Evolutionary conservation across 2,329 filamentous ascomycete genomes (phyloP).

Genomic region (Onygenales sp.): DNA sequence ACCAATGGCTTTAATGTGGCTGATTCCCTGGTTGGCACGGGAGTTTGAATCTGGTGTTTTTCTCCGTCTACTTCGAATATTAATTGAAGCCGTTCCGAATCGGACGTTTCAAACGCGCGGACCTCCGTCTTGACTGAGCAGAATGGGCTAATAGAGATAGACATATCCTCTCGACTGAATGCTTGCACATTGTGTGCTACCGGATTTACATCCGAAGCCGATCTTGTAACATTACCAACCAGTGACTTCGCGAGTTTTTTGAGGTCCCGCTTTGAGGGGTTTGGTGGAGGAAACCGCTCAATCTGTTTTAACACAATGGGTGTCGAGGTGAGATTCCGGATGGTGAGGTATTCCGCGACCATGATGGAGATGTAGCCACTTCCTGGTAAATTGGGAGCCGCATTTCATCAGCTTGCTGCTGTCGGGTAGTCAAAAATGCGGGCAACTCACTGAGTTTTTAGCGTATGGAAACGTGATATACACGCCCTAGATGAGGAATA

Average conservation of each 20-base stretch:
- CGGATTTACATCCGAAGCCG: conserved; percentile 36
- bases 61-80: conserved; percentile 57
- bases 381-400: too few relatives aligned
- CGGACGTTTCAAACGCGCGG: conserved; percentile 45
- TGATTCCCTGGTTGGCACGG: conserved; percentile 51
- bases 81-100: conserved; percentile 60
- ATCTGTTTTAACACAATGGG: conserved; percentile 63
- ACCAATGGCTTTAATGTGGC: conserved; percentile 51
- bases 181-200: conserved; percentile 44
- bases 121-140: conserved; percentile 55
- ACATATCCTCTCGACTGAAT: conserved; percentile 53
- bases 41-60: conserved; percentile 63
- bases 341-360: conserved; percentile 42
- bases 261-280: conserved; percentile 27
- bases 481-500: too few relatives aligned
- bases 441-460: too few relatives aligned
- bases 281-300: conserved; percentile 59
- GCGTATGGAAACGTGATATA: too few relatives aligned
- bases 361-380: conserved; percentile 2
- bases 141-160: conserved; percentile 60
- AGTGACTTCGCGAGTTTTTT: conserved; percentile 40
- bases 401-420: neutral
- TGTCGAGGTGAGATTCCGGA: conserved; percentile 73
- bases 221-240: conserved; percentile 29
- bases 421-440: too few relatives aligned